phyloP scores from a whole-genome alignment of 345 rosid genomes.

The Citrus trifoliata region DNA sequence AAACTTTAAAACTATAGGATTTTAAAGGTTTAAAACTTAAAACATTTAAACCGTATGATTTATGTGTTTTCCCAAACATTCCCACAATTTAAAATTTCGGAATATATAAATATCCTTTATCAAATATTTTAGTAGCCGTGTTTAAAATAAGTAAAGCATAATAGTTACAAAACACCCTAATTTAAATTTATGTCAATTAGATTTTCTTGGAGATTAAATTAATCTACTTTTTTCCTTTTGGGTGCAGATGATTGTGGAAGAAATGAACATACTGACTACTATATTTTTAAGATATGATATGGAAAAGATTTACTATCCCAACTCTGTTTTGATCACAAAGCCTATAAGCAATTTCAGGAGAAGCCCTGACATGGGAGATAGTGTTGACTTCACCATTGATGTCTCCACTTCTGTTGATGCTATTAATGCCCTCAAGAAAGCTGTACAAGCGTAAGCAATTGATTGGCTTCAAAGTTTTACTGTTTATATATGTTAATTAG shows the following conservation, averaged over 20 bases:
- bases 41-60: fast-evolving
- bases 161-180: too few species aligned
- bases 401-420: slow-evolving; percentile 41
- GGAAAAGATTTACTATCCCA: slow-evolving; percentile 80
- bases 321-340: slow-evolving; percentile 61
- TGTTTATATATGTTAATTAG: too few species aligned
- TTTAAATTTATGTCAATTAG: too few species aligned
- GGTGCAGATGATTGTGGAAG: slow-evolving; percentile 77
- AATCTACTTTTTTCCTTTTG: neutral
- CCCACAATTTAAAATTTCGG: too few species aligned
- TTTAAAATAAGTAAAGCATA: too few species aligned
- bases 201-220: too few species aligned
- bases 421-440: slow-evolving; percentile 51
- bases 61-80: fast-evolving
- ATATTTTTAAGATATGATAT: slow-evolving; percentile 71
- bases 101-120: too few species aligned
- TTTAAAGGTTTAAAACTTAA: too few species aligned
- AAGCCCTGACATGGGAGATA: slow-evolving; percentile 59
- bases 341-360: slow-evolving; percentile 58
- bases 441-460: slow-evolving; percentile 40
- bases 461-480: neutral
- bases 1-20: too few species aligned
- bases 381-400: slow-evolving; percentile 44
- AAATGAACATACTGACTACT: slow-evolving; percentile 80
- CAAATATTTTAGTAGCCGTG: too few species aligned